Percentiles rank a stretch among this genome's conserved stretches.
phyloP scores from a whole-genome alignment of 148 eudicot genomes.

The Drosera capensis region DNA sequence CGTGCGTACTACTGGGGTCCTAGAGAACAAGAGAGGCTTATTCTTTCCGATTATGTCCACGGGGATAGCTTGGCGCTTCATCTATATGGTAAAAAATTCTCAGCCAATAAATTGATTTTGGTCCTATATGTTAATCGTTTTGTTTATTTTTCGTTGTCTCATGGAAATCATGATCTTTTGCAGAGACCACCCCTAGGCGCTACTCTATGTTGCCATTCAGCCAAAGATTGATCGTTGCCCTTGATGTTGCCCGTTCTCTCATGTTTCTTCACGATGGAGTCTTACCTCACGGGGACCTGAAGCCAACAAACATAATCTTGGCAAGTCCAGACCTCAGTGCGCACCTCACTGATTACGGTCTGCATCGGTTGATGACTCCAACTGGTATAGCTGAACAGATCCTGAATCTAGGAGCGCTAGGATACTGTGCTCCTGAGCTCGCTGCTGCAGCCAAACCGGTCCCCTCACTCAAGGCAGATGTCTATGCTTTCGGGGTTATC shows the following conservation, averaged over 20 bases:
- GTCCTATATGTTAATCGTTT: background rate
- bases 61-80: constrained; percentile 92
- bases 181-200: constrained; percentile 87
- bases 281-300: constrained; percentile 79
- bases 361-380: constrained; percentile 87
- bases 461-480: constrained; percentile 67
- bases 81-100: constrained; percentile 64
- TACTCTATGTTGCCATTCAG: constrained; percentile 55
- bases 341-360: constrained; percentile 55
- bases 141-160: constrained; percentile 1
- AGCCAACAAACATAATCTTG: constrained; percentile 74
- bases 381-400: constrained; percentile 82
- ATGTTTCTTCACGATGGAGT: constrained; percentile 65
- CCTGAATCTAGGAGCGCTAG: constrained; percentile 79
- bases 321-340: constrained; percentile 27
- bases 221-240: constrained; percentile 61
- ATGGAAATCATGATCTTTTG: constrained; percentile 5
- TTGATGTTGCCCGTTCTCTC: constrained; percentile 69
- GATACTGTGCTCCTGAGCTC: constrained; percentile 88
- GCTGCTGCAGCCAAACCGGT: constrained; percentile 44
- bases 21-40: constrained; percentile 86
- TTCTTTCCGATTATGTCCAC: constrained; percentile 64
- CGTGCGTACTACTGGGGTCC: constrained; percentile 99
- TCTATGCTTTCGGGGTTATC: constrained; percentile 85
- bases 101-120: background rate